Evolutionary conservation across 176 grass and related monocot species (phyloP).

Genomic region (Triticum turgidum): DNA sequence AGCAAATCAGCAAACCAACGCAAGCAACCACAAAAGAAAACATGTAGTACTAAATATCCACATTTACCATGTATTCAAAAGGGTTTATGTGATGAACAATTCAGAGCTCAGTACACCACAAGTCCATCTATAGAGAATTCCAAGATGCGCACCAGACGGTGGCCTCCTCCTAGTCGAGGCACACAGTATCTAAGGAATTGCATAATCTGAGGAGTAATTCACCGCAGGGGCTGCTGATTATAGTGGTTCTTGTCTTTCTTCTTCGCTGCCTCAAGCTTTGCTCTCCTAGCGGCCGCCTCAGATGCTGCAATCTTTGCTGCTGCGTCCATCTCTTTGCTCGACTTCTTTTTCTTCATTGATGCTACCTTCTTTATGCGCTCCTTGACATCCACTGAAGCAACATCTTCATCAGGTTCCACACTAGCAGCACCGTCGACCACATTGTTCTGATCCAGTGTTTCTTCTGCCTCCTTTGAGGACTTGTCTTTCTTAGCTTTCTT

Average conservation of each 20-base stretch:
- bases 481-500: constrained; percentile 93
- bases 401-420: constrained; percentile 48
- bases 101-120: constrained; percentile 13
- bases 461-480: constrained; percentile 53
- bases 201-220: constrained; percentile 16
- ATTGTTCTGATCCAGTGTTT: constrained; percentile 36
- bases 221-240: constrained; percentile 85
- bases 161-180: constrained; percentile 25
- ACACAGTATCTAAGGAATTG: constrained; percentile 10
- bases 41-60: background rate
- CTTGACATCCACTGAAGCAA: constrained; percentile 60
- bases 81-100: constrained; percentile 29
- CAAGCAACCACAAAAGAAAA: background rate
- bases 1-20: background rate
- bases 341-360: constrained; percentile 85
- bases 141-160: background rate
- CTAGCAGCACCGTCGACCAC: constrained; percentile 20
- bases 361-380: constrained; percentile 81
- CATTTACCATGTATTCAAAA: background rate
- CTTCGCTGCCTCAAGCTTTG: constrained; percentile 70
- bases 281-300: constrained; percentile 73
- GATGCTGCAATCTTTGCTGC: constrained; percentile 68
- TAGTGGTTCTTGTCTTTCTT: constrained; percentile 98
- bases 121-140: background rate
- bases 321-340: constrained; percentile 68